Evolutionary conservation across 352 stramenopile genomes (phyloP).

Genomic region (Lagenidium giganteum): DNA sequence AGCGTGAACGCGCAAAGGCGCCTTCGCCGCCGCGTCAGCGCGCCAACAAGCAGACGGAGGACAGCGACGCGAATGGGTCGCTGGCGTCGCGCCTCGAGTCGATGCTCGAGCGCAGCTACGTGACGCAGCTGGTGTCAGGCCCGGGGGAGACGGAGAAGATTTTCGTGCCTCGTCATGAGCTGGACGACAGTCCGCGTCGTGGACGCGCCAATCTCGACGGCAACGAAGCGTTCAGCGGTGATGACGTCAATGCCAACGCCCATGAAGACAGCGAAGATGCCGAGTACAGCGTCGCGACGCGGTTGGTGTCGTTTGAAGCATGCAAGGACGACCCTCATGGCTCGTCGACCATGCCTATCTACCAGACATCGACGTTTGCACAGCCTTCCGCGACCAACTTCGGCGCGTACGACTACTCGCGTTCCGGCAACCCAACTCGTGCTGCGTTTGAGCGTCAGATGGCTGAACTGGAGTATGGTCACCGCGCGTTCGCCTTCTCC

Average conservation of each 20-base stretch:
- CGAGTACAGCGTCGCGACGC: slow-evolving; percentile 67
- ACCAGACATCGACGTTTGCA: slow-evolving; percentile 89
- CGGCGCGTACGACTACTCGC: slow-evolving; percentile 92
- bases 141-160: slow-evolving; percentile 70
- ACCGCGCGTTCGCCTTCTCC: slow-evolving; percentile 87
- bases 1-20: slow-evolving; percentile 45
- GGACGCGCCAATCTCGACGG: slow-evolving; percentile 67
- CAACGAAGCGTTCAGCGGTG: slow-evolving; percentile 51
- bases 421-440: slow-evolving; percentile 92
- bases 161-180: slow-evolving; percentile 66
- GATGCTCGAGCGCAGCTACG: slow-evolving; percentile 81
- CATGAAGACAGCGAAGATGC: slow-evolving; percentile 25
- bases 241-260: slow-evolving; percentile 28
- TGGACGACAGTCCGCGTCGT: slow-evolving; percentile 27
- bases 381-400: slow-evolving; percentile 87
- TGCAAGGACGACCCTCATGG: slow-evolving; percentile 88
- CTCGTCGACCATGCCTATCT: slow-evolving; percentile 89
- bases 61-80: slow-evolving; percentile 18
- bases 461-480: slow-evolving; percentile 70
- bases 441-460: slow-evolving; percentile 91
- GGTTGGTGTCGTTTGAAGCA: slow-evolving; percentile 71
- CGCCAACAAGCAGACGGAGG: slow-evolving; percentile 29
- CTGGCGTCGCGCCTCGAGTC: slow-evolving; percentile 68
- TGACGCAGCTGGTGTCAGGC: slow-evolving; percentile 77
- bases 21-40: slow-evolving; percentile 4